Base-by-base conservation (phyloP, 495 filamentous ascomycete species). In the Penicillium bialowiezense region DNA sequence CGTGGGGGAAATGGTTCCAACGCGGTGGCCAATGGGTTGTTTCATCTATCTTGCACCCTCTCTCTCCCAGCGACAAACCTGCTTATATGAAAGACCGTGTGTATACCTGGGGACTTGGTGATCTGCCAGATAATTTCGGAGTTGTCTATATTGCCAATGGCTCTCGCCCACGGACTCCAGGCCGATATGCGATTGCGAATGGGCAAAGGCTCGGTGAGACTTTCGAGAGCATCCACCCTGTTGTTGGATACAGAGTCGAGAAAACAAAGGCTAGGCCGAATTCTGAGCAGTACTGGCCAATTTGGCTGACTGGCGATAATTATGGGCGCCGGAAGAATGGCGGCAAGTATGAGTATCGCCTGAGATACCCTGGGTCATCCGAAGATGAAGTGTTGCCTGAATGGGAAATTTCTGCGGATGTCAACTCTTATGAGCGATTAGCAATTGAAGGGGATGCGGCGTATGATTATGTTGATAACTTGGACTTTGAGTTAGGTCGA, bases 21-120 rank as follows among this genome's bases (percentile, higher is more conserved):
- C 42, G 42, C 34, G 21, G 15, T 5, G 31, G 42, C 15, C 29
- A 45, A 17, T 45, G 42, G 42, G n/a, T 35, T 13, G 12, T 29
- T 6, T 45, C 42, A 7, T 45, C 42, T 4, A 35, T 45, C 10
- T 10, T 26, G 54, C 21, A 34, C 28, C 1, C 43, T 40, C 20
- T 50, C 52, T 12, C 36, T 51, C 19, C 24, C 12, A 10, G 13
- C 47, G 10, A 8, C 8, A 18, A 50, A 18, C 36, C 48, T 6
- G 32, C 26, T 12, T 50, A 43, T 10, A 31, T 41, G 19, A 37
- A 34, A 24, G 24, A 26, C 3, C 51, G 53, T 7, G 36, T 28
- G 6, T 56, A 54, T 21, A 48, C 50, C 6, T 63, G 59, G 59
- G 59, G 59, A 19, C 36, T 40, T 3, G 59, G 56, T 3, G 19